Conservation (phyloP, 345 rosid species). For the Salix viminalis region DNA sequence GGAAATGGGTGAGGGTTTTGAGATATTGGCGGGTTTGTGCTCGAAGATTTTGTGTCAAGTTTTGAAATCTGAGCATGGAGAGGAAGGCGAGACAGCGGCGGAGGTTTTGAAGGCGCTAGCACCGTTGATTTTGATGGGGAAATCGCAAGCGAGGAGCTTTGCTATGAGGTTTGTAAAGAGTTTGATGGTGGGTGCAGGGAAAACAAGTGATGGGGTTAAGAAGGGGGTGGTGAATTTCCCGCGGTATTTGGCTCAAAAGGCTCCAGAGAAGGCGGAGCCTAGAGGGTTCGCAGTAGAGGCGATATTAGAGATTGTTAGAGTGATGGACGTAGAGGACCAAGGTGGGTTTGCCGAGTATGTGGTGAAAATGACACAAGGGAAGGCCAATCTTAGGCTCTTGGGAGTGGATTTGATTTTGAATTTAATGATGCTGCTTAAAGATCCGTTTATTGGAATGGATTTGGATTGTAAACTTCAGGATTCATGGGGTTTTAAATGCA, state of each 20-base stretch:
- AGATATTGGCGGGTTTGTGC: conserved; percentile 45
- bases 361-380: conserved; percentile 69
- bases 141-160: conserved; percentile 63
- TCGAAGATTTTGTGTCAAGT: conserved; percentile 46
- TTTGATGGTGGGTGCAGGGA: conserved; percentile 32
- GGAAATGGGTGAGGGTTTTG: conserved; percentile 25
- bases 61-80: conserved; percentile 65
- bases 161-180: conserved; percentile 55
- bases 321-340: conserved; percentile 53
- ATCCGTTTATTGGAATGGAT: conserved; percentile 36
- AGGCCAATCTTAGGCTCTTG: conserved; percentile 58
- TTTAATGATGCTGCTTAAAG: conserved; percentile 47
- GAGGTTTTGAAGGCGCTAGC: conserved; percentile 65
- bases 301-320: conserved; percentile 59
- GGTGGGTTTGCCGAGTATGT: conserved; percentile 48
- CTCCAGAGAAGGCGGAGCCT: conserved; percentile 86
- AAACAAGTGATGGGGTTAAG: conserved; percentile 40
- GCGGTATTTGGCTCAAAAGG: conserved; percentile 59
- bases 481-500: conserved; percentile 58
- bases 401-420: conserved; percentile 74
- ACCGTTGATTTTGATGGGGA: conserved; percentile 54
- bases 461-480: conserved; percentile 22
- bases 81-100: conserved; percentile 49
- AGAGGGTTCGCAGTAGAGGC: conserved; percentile 82
- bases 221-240: conserved; percentile 63